phyloP scores from a whole-genome alignment of 2,329 filamentous ascomycete genomes.

The Alternaria brassicae region DNA sequence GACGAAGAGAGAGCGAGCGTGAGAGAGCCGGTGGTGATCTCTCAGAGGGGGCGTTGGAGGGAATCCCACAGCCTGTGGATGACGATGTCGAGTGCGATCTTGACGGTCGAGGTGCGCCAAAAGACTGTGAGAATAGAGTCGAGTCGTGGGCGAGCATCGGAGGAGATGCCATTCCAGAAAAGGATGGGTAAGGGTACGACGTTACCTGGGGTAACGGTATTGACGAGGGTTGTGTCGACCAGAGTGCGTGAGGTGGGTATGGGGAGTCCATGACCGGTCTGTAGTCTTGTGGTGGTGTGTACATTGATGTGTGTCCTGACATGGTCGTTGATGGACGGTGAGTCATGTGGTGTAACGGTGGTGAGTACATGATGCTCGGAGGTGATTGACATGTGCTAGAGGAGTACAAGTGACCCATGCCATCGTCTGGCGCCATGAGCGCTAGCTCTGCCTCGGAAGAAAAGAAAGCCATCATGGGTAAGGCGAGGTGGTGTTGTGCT shows the following conservation, averaged over 20 bases:
- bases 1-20: constrained; percentile 50
- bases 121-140: constrained; percentile 32
- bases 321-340: constrained; percentile 35
- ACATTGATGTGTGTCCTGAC: constrained; percentile 35
- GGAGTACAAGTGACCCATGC: constrained; percentile 46
- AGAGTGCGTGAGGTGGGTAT: constrained; percentile 43
- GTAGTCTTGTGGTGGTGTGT: constrained; percentile 41
- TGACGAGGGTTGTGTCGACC: constrained; percentile 40
- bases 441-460: constrained; percentile 48
- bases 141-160: constrained; percentile 36
- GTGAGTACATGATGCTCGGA: constrained; percentile 49
- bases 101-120: constrained; percentile 34
- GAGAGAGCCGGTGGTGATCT: constrained; percentile 43
- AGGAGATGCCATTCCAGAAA: constrained; percentile 34
- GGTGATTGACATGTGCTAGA: constrained; percentile 48
- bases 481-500: constrained; percentile 2
- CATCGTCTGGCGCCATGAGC: constrained; percentile 45
- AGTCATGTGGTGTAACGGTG: constrained; percentile 43
- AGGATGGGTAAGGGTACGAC: constrained; percentile 46
- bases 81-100: constrained; percentile 48
- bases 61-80: constrained; percentile 35
- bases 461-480: constrained; percentile 44
- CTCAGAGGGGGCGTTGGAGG: constrained; percentile 35
- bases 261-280: constrained; percentile 41
- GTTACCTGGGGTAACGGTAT: constrained; percentile 40